Percentiles rank a stretch among this genome's conserved stretches.
phyloP scores from a whole-genome alignment of 495 filamentous ascomycete species.

The Haplographium delicatum region DNA sequence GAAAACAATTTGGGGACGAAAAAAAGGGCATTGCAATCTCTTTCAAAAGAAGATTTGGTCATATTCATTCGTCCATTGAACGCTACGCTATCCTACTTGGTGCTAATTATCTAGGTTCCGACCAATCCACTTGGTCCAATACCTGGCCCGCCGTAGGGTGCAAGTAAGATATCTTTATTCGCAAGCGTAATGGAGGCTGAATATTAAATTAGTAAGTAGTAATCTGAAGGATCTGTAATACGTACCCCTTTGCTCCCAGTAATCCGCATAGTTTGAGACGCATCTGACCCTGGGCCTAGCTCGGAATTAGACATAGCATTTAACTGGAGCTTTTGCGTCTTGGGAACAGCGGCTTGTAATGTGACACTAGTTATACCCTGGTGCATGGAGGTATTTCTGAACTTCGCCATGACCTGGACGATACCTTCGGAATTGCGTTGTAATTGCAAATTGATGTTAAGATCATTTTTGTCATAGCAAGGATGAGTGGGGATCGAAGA shows the following conservation, averaged over 20 bases:
- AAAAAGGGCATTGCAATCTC: too few species aligned
- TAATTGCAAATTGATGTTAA: conserved; percentile 72
- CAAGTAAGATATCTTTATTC: conserved; percentile 77
- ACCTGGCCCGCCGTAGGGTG: conserved; percentile 63
- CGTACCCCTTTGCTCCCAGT: conserved; percentile 80
- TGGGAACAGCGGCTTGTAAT: conserved; percentile 91
- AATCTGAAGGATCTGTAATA: conserved; percentile 19
- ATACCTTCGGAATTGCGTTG: conserved; percentile 70
- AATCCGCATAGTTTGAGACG: conserved; percentile 83
- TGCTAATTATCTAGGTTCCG: conserved; percentile 53
- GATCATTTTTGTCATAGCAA: conserved; percentile 80
- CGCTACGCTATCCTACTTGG: too few species aligned
- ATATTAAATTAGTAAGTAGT: conserved; percentile 12
- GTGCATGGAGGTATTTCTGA: conserved; percentile 68
- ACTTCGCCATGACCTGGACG: conserved; percentile 74
- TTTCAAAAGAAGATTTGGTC: too few species aligned
- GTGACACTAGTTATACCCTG: conserved; percentile 63
- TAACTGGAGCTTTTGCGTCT: conserved; percentile 86
- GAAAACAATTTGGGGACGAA: too few species aligned
- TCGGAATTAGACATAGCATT: conserved; percentile 79
- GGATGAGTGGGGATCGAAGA: conserved; percentile 48
- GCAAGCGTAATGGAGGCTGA: conserved; percentile 66
- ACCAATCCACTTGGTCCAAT: conserved; percentile 94
- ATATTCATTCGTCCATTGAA: too few species aligned
- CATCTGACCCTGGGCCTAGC: conserved; percentile 71